Evolutionary conservation across 768 basidiomycete genomes (phyloP), one percentile per base, ranked within the genome.

Genomic region (Rhizopogon vesiculosus): DNA sequence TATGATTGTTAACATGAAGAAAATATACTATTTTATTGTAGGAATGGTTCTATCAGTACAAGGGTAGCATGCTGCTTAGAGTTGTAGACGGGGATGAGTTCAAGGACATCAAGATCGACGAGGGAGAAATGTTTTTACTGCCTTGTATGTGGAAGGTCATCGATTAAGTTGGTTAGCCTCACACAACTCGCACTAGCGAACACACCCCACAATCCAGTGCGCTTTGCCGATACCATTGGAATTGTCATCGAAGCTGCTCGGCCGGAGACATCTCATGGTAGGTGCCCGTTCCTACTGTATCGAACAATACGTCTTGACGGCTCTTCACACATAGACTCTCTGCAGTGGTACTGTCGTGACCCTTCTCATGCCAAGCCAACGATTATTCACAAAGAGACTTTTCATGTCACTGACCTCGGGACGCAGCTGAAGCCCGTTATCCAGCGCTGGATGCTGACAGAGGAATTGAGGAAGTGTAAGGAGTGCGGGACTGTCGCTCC

Each of bases 11-110:
- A 33, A 15, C n/a, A 48, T 22, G 18, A 5, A 43, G 16, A 6
- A n/a, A 12, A 46, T 41, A 10, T 51, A 46, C 33, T 4, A 35
- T 22, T 48, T 48, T 13, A 16, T 22, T 15, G 42, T 48, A 93
- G 89, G 96, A 98, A 72, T 98, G 94, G 95, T 98, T 98, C 72
- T 98, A 94, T 72, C 96, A 99, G 67, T 79, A 95, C 76, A 93
- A 94, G 69, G 96, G 96, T 3, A 84, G 80, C 2, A 98, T 98
- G 94, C 75, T 92, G 2, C 77, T 99, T 19, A 85, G 90, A 57
- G 86, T 91, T 1, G 87, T 97, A 15, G 91, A 93, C 48, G 90
- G 83, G 7, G 84, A 81, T 9, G 74, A 76, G 59, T 95, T 95
- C 72, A 78, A 79, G 65, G 96, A 98, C 68, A 89, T 98, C 46